Conservation (phyloP, 169 alveolate species). For the Babesia caballi region DNA sequence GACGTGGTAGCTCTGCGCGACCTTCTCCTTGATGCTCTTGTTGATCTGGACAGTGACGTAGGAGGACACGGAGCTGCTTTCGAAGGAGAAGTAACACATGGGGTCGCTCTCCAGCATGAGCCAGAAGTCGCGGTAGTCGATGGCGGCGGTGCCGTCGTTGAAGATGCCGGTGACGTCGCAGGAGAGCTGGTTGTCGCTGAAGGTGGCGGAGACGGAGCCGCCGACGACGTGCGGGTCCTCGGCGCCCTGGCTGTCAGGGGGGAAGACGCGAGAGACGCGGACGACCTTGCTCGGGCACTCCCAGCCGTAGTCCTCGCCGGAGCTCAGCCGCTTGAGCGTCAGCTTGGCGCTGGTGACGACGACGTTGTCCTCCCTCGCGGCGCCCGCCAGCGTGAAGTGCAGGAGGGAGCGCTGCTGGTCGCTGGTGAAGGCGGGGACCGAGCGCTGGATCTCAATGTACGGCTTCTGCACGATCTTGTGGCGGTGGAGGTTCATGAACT, state of each 20-base stretch:
- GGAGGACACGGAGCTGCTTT: background rate
- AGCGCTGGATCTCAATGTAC: conserved; percentile 34
- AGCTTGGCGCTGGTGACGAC: conserved; percentile 29
- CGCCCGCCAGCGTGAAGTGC: conserved; percentile 33
- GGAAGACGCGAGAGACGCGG: conserved; percentile 4
- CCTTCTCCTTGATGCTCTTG: background rate
- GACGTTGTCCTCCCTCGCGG: background rate
- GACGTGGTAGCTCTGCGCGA: background rate
- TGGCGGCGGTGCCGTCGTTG: background rate
- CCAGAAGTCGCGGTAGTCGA: conserved; percentile 35
- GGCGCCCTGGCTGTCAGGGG: background rate
- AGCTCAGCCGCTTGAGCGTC: conserved; percentile 3
- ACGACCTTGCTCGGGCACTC: conserved; percentile 38
- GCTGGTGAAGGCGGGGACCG: conserved; percentile 1
- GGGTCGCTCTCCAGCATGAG: conserved; percentile 45
- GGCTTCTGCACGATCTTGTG: conserved; percentile 4
- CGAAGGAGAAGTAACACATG: conserved; percentile 49
- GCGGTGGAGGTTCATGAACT: conserved; percentile 7
- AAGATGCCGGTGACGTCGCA: conserved; percentile 24
- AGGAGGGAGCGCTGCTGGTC: conserved; percentile 29
- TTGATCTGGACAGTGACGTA: conserved; percentile 5
- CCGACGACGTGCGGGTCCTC: conserved; percentile 6
- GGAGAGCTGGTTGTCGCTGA: background rate
- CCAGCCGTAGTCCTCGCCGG: conserved; percentile 28
- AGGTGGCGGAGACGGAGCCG: background rate